These are phyloP conservation scores for Rheum nobile DNA, from an alignment of 148 eudicot species.

Conservation along the genomic window DNA sequence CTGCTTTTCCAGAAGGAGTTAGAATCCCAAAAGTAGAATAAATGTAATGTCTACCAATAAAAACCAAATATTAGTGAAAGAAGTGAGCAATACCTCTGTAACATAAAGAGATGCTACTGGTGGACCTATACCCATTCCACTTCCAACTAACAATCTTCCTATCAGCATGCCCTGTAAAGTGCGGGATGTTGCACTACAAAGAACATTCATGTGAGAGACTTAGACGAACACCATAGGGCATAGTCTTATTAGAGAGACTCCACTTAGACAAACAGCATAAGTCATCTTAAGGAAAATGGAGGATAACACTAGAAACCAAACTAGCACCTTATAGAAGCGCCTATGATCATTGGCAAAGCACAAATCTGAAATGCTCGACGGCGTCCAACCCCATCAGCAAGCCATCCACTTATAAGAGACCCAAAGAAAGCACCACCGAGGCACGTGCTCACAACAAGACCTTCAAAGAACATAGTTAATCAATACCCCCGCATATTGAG, in stretches of 20 bases:
- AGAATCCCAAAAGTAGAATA: not conserved
- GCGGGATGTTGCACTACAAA: constrained; percentile 59
- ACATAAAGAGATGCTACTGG: constrained; percentile 88
- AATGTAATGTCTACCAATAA: not conserved
- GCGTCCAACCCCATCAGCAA: constrained; percentile 89
- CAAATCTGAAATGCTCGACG: constrained; percentile 88
- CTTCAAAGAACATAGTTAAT: constrained; percentile 25
- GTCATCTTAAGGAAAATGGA: no score
- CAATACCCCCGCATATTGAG: constrained; percentile 9
- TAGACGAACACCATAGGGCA: no score
- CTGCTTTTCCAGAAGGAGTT: constrained; percentile 25
- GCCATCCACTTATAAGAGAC: constrained; percentile 71
- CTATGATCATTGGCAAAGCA: constrained; percentile 84
- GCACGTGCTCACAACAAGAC: constrained; percentile 84
- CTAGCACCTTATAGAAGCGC: constrained; percentile 62
- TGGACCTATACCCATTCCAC: constrained; percentile 85
- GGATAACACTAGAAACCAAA: not conserved
- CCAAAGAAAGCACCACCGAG: constrained; percentile 93
- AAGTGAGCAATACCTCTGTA: constrained; percentile 49
- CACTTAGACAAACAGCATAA: no score
- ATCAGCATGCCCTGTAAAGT: constrained; percentile 76
- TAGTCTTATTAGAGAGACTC: no score
- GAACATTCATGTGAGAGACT: no score
- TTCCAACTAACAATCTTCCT: constrained; percentile 83
- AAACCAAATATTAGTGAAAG: not conserved